Conservation (phyloP, 805 yeast species). For the Scheffersomyces spartinae region DNA sequence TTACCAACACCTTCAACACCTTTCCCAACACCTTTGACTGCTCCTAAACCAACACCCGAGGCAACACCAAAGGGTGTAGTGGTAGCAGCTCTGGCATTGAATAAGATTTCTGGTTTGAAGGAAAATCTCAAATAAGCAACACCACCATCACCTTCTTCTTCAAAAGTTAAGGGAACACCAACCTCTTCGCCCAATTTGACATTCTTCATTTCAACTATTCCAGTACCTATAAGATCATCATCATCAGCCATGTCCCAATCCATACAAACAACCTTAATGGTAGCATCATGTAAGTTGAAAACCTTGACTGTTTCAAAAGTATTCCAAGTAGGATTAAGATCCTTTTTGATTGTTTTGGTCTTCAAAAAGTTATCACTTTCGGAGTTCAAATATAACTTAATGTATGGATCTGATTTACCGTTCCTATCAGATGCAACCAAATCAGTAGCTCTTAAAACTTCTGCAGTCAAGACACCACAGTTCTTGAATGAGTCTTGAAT, state of each 20-base stretch:
- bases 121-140: slow-evolving; percentile 42
- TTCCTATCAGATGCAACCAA: slow-evolving; percentile 80
- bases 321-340: slow-evolving; percentile 85
- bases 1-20: slow-evolving; percentile 33
- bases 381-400: slow-evolving; percentile 57
- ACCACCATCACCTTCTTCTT: slow-evolving; percentile 51
- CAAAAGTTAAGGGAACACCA: slow-evolving; percentile 40
- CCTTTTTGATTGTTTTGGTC: slow-evolving; percentile 74
- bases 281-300: slow-evolving; percentile 49
- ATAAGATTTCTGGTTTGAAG: slow-evolving; percentile 56
- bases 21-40: slow-evolving; percentile 21
- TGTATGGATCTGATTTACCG: slow-evolving; percentile 91
- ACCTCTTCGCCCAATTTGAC: slow-evolving; percentile 47
- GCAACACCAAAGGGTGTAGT: slow-evolving; percentile 31
- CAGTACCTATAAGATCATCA: slow-evolving; percentile 74
- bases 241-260: slow-evolving; percentile 91
- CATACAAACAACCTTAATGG: slow-evolving; percentile 42
- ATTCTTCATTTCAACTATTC: slow-evolving; percentile 41
- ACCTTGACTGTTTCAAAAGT: slow-evolving; percentile 51
- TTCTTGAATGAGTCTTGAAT: slow-evolving; percentile 64
- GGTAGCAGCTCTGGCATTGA: slow-evolving; percentile 24
- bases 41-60: slow-evolving; percentile 19
- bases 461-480: slow-evolving; percentile 58
- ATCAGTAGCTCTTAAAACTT: slow-evolving; percentile 50
- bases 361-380: slow-evolving; percentile 48